Conservation (phyloP, 192 early-diverging fungal species). For the Rhizoclosmatium sp. region DNA sequence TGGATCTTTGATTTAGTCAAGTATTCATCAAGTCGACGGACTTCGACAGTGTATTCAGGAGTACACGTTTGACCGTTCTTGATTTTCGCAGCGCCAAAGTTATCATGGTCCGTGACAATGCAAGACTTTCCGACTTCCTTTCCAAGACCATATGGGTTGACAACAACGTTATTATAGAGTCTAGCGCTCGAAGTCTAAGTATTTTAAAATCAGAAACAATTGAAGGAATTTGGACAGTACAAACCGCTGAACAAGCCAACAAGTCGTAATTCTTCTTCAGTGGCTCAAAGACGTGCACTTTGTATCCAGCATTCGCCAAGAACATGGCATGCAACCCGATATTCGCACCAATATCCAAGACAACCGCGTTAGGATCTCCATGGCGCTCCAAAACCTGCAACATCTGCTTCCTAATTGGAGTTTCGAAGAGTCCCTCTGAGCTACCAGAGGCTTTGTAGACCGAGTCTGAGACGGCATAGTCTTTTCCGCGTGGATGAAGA, state of each 20-base stretch:
- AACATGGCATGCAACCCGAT: not conserved
- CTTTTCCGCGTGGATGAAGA: too few species aligned
- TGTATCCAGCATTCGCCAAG: too few species aligned
- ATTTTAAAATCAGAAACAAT: too few species aligned
- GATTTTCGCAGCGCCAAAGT: not conserved
- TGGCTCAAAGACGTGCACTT: too few species aligned
- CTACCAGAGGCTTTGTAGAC: too few species aligned
- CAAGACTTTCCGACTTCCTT: not conserved
- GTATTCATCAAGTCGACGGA: slow-evolving; percentile 4
- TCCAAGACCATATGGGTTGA: slow-evolving; percentile 8
- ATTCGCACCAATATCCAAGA: not conserved
- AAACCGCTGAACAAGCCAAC: too few species aligned
- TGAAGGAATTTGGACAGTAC: too few species aligned
- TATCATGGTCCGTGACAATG: not conserved
- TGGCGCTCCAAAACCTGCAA: too few species aligned
- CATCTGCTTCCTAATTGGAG: too few species aligned
- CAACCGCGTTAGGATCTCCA: not conserved
- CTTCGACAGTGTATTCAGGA: not conserved
- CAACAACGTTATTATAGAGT: not conserved
- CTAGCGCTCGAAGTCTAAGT: too few species aligned
- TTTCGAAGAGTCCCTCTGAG: too few species aligned
- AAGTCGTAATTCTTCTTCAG: not conserved
- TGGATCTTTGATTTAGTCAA: not conserved
- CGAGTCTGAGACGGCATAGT: too few species aligned
- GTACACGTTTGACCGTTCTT: not conserved